Base-by-base conservation (phyloP, 768 basidiomycete genomes). In the Leccinum subgranulosum region DNA sequence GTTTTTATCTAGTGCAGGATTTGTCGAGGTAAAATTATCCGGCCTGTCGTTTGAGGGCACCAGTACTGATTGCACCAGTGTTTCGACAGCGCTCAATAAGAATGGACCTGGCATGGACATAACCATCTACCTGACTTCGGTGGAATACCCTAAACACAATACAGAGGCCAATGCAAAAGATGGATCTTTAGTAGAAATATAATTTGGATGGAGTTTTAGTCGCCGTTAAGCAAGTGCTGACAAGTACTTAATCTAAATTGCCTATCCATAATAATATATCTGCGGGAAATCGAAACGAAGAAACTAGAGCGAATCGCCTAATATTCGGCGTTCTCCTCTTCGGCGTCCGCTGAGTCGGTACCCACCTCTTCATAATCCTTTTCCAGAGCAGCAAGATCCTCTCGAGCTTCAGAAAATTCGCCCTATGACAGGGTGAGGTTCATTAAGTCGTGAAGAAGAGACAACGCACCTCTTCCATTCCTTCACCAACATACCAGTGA, bases 351-450 rank as follows among this genome's bases (percentile, higher is more conserved):
- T 29, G 88, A 87, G 73, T 90, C 88, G 49, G 81, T 86, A 57
- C 87, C 88, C 62, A 90, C 92, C 75, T 96, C 92, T 73, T 94
- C 91, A 68, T 93, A 94, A 73, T 94, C 93, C 73, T 92, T 95
- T 78, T 98, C 95, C 58, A 98, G 84, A 7, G 96, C 96, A 45
- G 96, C 96, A 60, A 98, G 86, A 77, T 98, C 96, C 74, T 98
- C 96, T 65, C 95, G 90, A 48, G 96, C 96, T 77, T 97, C 95
- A 49, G 93, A 94, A 78, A 98, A 98, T 77, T 98, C 96, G 75
- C 96, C 96, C 79, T 84, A 51, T n/a, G 54, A 47, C 25, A 4
- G 11, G 14, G 43, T 71, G 17, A 67, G 63, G 14, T 11, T 10
- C 19, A 9, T 45, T 54, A 28, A 46, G 55, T 15, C 17, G 25